Percentiles rank a stretch among this genome's conserved stretches.
Conservation (phyloP, 1,139 yeast genomes). For the Kurtzmaniella quercitrusa region DNA sequence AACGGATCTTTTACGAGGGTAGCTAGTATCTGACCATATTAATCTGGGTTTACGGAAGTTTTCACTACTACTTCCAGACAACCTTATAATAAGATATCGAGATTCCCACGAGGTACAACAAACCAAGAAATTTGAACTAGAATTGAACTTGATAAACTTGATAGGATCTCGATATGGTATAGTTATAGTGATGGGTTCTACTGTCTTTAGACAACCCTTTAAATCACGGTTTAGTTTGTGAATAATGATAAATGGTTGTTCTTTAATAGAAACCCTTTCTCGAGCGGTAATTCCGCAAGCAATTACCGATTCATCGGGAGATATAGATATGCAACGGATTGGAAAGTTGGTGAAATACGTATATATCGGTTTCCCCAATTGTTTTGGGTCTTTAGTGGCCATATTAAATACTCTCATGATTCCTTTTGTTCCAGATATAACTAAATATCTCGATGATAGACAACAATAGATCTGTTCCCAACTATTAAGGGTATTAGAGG, state of each 20-base stretch:
- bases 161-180: slow-evolving; percentile 86
- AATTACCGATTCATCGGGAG: slow-evolving; percentile 58
- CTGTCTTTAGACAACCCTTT: slow-evolving; percentile 21
- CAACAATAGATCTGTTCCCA: slow-evolving; percentile 72
- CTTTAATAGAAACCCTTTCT: slow-evolving; percentile 64
- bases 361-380: slow-evolving; percentile 61
- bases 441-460: slow-evolving; percentile 55
- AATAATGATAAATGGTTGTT: slow-evolving; percentile 75
- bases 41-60: slow-evolving; percentile 59
- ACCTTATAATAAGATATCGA: slow-evolving; percentile 68
- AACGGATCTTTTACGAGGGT: slow-evolving; percentile 10
- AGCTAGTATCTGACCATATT: slow-evolving; percentile 35
- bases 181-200: slow-evolving; percentile 66
- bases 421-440: slow-evolving; percentile 74
- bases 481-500: slow-evolving; percentile 13
- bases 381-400: slow-evolving; percentile 24
- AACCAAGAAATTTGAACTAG: slow-evolving; percentile 63
- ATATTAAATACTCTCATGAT: slow-evolving; percentile 63
- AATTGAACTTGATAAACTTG: slow-evolving; percentile 65
- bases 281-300: slow-evolving; percentile 84
- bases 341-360: slow-evolving; percentile 71
- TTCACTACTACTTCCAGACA: slow-evolving; percentile 38
- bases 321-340: slow-evolving; percentile 70
- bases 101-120: slow-evolving; percentile 86
- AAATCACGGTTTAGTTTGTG: slow-evolving; percentile 40